A percentile compares a stretch with the other conserved stretches of the same genome.
These are phyloP conservation scores for Pythium myriotylum DNA, from an alignment of 352 stramenopile species.

Conservation along the genomic window DNA sequence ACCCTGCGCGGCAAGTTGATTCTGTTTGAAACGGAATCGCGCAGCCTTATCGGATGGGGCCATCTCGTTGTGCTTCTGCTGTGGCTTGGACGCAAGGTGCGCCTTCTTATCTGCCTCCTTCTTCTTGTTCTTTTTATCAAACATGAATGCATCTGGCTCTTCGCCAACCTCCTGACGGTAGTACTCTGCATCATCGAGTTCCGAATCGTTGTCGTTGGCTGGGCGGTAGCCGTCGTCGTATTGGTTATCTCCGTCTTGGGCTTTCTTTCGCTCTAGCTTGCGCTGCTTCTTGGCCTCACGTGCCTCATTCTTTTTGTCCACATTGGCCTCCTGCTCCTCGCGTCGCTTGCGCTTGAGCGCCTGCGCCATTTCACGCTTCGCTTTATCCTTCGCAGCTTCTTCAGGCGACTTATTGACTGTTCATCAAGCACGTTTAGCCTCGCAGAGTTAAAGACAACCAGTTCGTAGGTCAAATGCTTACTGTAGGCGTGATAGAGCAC, in stretches of 20 bases:
- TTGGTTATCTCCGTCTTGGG: conserved; percentile 28
- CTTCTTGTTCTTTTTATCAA: conserved; percentile 64
- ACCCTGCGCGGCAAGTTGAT: conserved; percentile 8
- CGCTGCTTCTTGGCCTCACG: conserved; percentile 81
- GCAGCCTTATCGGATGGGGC: conserved; percentile 68
- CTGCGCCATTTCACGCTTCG: conserved; percentile 66
- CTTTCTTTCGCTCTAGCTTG: conserved; percentile 64
- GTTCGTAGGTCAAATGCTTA: conserved; percentile 13
- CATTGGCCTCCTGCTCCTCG: conserved; percentile 90
- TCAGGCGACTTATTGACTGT: conserved; percentile 82
- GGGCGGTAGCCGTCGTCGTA: conserved; percentile 57
- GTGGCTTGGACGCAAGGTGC: conserved; percentile 21
- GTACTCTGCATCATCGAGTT: conserved; percentile 79
- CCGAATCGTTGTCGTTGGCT: conserved; percentile 53
- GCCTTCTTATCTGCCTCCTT: conserved; percentile 34
- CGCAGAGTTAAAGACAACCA: no score
- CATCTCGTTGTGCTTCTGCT: conserved; percentile 61
- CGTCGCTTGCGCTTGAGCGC: conserved; percentile 84
- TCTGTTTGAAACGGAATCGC: conserved; percentile 47
- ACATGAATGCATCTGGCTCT: conserved; percentile 82
- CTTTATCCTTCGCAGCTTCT: conserved; percentile 80
- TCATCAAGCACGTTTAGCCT: no score
- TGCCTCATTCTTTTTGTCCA: conserved; percentile 85
- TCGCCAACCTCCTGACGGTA: conserved; percentile 85
- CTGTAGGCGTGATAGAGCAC: conserved; percentile 97